Base-by-base conservation (phyloP, 2,329 filamentous ascomycete species). In the Aspergillus transmontanensis region DNA sequence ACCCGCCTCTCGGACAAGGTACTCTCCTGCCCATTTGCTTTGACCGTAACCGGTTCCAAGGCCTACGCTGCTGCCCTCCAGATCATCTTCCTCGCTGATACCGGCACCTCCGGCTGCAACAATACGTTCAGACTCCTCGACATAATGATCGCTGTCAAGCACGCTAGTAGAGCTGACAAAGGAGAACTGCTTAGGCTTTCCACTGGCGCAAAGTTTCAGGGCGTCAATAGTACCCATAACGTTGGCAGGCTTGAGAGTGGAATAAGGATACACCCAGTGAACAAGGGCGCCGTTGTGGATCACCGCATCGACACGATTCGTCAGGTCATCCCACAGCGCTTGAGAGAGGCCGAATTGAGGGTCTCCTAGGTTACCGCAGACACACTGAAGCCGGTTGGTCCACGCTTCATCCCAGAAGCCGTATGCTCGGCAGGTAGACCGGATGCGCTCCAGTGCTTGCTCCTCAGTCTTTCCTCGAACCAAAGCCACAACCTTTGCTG, bases 31-130 rank as follows among this genome's bases (percentile, higher is more conserved):
- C 93, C 93, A 97, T 80, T 98, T 97, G 68, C 87, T 88, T 77
- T 97, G 94, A 3, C 94, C 94, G 72, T 97, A 97, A 6, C 94
- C 94, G 1, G 92, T 97, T 45, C 88, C 88, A 1, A 97, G 87
- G 36, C 92, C 92, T 58, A 83, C 88, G 45, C 88, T 85, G 72
- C 91, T 94, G 59, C 93, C 92, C 68, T 87, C 82, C 65, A 97
- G 83, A 68, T 94, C 89, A 74, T 97, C 94, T 0, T 83, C 84
- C 76, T 97, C 94, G 23, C 84, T 82, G 19, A 97, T 85, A 14
- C 87, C 87, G 23, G 82, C 82, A 9, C 86, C 87, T 11, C 90
- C 90, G 36, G 85, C 84, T 12, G 82, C 82, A 36, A 86, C 79
- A 61, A 84, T 84, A 59, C 86, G 81, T 61, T 89, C 82, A 0